phyloP scores from a whole-genome alignment of 2,329 filamentous ascomycete genomes.

The Monilinia vaccinii-corymbosi region DNA sequence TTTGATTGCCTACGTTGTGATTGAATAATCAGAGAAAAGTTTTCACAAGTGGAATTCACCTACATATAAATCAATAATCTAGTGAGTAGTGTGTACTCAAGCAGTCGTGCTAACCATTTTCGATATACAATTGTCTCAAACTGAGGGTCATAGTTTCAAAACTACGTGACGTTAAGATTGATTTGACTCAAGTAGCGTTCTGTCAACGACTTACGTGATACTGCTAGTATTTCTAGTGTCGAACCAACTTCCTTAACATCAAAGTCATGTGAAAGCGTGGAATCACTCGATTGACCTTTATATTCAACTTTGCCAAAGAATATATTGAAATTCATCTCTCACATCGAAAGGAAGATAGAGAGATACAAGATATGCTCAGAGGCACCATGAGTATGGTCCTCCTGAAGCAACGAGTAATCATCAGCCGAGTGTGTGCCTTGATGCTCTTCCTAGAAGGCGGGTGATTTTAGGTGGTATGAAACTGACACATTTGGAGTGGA shows the following conservation, averaged over 20 bases:
- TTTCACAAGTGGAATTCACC: background rate
- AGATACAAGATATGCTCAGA: background rate
- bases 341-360: background rate
- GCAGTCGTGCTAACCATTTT: background rate
- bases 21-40: background rate
- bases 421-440: background rate
- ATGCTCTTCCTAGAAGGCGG: background rate
- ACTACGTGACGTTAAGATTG: background rate
- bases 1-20: background rate
- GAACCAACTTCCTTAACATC: no score
- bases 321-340: background rate
- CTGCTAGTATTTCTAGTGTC: no score
- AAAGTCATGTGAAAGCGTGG: background rate
- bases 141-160: no score
- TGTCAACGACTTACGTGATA: no score
- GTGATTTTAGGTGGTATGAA: no score
- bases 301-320: no score
- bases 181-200: no score
- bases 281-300: no score
- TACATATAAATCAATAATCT: background rate
- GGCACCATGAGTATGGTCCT: background rate
- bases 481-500: background rate
- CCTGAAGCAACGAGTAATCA: background rate
- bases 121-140: no score
- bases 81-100: background rate